Evolutionary conservation across 345 rosid genomes (phyloP).

Genomic region (Boechera stricta): DNA sequence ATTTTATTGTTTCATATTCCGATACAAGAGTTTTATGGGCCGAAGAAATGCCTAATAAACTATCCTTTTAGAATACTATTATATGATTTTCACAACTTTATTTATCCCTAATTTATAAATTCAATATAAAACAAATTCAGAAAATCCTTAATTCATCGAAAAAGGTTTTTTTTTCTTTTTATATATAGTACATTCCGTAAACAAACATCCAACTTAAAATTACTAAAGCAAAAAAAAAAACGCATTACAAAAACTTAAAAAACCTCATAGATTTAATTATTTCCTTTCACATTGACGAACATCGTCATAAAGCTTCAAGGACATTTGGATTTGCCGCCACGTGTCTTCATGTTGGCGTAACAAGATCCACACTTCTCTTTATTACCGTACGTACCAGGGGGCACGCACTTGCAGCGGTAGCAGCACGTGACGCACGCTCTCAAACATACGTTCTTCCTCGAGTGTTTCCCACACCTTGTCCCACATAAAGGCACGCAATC

Average conservation of each 20-base stretch:
- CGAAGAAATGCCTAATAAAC: not conserved
- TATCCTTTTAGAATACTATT: not conserved
- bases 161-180: not conserved
- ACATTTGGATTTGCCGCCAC: constrained; percentile 65
- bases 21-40: not conserved
- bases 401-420: constrained; percentile 90
- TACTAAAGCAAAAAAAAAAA: constrained; percentile 20
- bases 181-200: constrained; percentile 24
- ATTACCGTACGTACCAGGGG: constrained; percentile 93
- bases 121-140: not conserved
- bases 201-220: constrained; percentile 21
- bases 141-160: not conserved
- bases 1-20: not conserved
- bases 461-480: constrained; percentile 72
- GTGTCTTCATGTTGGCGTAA: constrained; percentile 85
- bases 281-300: not conserved
- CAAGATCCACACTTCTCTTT: constrained; percentile 84
- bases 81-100: not conserved
- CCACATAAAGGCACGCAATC: constrained; percentile 81
- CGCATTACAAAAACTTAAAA: constrained; percentile 24
- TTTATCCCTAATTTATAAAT: not conserved
- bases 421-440: constrained; percentile 95
- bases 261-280: not conserved
- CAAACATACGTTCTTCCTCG: constrained; percentile 64
- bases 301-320: constrained; percentile 51